Base-by-base conservation (phyloP, 805 yeast species). In the Sugiyamaella marilandica region DNA sequence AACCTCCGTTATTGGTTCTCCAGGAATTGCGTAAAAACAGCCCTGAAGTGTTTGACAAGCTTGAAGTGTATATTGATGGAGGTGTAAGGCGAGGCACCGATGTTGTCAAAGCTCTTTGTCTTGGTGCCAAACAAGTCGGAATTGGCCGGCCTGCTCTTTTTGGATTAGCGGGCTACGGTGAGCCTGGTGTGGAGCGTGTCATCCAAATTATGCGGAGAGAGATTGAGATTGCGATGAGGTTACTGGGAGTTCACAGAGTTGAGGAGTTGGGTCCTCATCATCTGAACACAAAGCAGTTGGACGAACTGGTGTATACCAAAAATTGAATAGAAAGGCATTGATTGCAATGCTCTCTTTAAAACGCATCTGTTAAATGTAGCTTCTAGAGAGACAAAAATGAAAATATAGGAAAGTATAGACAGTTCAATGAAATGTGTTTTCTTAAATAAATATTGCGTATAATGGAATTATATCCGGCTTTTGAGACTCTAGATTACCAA, bases 71-170 rank as follows among this genome's bases (percentile, higher is more conserved):
- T 59, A 61, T 84, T 26, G 88, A 84, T 63, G 88, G 89, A 43
- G 88, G 88, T 19, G 74, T 84, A 34, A 70, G 83, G 55, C 73
- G 87, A 61, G 88, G 86, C 5, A 74, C 85, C 5, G 89, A 83
- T 65, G 67, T 84, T 10, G 64, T 83, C 32, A 83, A 84, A 57
- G 88, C 88, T 0, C 64, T 84, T 8, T 80, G 85, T 53, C 71
- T 83, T 1, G 89, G 88, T 7, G 88, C 87, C 10, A 79, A 74
- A 44, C 84, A 82, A 9, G 77, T 74, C 2, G 88, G 88, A 0
- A 64, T 84, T 29, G 87, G 88, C 5, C 71, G 87, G 57, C 83
- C 87, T 1, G 80, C 83, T 55, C 66, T 83, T 16, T 83, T 78
- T 62, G 84, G 84, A 36, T 76, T 82, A 74, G 76, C 85, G 8